phyloP scores from a whole-genome alignment of 148 eudicot species.

The Chenopodium suecicum region DNA sequence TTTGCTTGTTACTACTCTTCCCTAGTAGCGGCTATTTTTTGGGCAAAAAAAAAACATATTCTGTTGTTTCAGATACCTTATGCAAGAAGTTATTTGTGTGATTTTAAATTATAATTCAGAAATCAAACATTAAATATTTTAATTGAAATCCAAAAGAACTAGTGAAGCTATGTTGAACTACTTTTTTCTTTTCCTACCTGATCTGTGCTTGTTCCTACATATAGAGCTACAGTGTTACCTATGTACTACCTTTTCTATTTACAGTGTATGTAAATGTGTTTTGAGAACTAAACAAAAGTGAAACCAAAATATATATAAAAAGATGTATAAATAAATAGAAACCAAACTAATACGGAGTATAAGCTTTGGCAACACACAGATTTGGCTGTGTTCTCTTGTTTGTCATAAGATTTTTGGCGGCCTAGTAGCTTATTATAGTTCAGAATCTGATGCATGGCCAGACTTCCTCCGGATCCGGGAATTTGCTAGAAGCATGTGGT shows the following conservation, averaged over 20 bases:
- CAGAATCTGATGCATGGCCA: conserved; percentile 74
- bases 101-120: not conserved
- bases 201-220: not conserved
- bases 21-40: not conserved
- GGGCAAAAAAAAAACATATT: not conserved
- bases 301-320: no score
- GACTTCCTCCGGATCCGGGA: conserved; percentile 43
- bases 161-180: not conserved
- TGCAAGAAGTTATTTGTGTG: not conserved
- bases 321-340: no score
- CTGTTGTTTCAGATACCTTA: no score
- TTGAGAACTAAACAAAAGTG: not conserved
- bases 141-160: not conserved
- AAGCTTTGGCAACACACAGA: not conserved
- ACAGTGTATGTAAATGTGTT: not conserved
- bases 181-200: conserved; percentile 17
- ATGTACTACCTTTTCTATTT: not conserved
- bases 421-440: conserved; percentile 36
- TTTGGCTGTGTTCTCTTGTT: not conserved
- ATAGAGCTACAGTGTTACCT: not conserved
- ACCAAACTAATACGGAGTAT: not conserved
- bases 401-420: not conserved
- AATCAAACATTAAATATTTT: not conserved
- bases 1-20: no score
- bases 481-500: conserved; percentile 29